Conservation (phyloP, 2,329 filamentous ascomycete species). For the Sordariomycetes sp. region DNA sequence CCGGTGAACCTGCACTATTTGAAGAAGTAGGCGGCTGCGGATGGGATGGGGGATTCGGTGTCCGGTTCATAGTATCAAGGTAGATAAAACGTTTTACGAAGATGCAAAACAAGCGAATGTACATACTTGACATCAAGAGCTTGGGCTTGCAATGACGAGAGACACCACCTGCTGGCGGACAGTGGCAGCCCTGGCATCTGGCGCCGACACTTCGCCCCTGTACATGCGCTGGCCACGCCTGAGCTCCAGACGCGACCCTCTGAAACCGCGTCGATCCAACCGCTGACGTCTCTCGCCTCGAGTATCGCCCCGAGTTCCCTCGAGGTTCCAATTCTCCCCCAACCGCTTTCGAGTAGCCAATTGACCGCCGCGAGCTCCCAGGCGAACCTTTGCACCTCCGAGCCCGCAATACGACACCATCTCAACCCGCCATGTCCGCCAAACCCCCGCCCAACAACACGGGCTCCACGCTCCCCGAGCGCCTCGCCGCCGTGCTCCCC, state of each 20-base stretch:
- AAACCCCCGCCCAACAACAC: neutral
- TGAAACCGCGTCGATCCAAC: neutral
- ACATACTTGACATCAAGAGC: too few relatives aligned
- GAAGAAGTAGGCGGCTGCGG: constrained; percentile 6
- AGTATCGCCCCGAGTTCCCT: too few relatives aligned
- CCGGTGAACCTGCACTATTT: constrained; percentile 52
- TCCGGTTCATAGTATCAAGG: neutral
- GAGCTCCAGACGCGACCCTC: neutral
- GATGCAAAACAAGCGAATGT: too few relatives aligned
- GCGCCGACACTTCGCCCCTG: neutral
- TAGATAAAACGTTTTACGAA: too few relatives aligned
- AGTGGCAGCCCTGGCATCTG: neutral
- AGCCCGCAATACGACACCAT: neutral
- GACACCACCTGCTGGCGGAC: neutral
- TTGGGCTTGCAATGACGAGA: too few relatives aligned
- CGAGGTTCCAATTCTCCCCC: too few relatives aligned
- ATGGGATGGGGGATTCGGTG: neutral
- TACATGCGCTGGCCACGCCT: neutral
- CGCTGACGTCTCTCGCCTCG: too few relatives aligned
- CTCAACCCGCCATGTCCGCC: neutral
- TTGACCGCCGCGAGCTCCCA: neutral
- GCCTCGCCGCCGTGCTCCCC: constrained; percentile 40
- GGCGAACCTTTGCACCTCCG: neutral
- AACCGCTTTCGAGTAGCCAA: neutral
- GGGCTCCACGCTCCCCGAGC: neutral